Conservation (phyloP, 2,329 filamentous ascomycete genomes). For the Aurifilum marmelostoma region DNA sequence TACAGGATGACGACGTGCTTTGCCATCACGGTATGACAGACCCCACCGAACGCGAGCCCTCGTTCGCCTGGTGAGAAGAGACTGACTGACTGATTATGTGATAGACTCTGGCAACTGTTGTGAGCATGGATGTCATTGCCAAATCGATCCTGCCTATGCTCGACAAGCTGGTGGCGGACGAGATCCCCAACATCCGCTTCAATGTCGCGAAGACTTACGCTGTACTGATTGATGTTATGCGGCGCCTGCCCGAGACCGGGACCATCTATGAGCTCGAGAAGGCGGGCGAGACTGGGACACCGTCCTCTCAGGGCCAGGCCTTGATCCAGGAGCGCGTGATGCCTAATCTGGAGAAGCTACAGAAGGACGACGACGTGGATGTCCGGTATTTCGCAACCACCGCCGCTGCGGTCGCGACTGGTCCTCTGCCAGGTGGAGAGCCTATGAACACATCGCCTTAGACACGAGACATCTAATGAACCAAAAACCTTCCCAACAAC, state of each 20-base stretch:
- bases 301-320: constrained; percentile 74
- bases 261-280: constrained; percentile 87
- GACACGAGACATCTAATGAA: constrained; percentile 53
- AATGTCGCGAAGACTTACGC: constrained; percentile 98
- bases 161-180: constrained; percentile 88
- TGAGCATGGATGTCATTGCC: constrained; percentile 91
- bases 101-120: constrained; percentile 89
- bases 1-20: constrained; percentile 99
- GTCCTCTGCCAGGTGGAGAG: constrained; percentile 52
- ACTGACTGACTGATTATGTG: constrained; percentile 9
- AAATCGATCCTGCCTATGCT: constrained; percentile 94
- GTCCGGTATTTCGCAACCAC: constrained; percentile 97
- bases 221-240: constrained; percentile 86
- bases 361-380: constrained; percentile 97
- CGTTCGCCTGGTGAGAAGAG: neutral
- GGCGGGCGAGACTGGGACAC: constrained; percentile 62
- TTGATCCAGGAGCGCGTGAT: constrained; percentile 85
- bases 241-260: constrained; percentile 84
- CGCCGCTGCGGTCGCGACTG: constrained; percentile 67
- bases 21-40: constrained; percentile 80
- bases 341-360: constrained; percentile 90
- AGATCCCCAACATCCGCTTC: constrained; percentile 98
- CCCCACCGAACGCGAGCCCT: neutral
- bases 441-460: constrained; percentile 70
- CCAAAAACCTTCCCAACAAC: constrained; percentile 43